phyloP scores from a whole-genome alignment of 345 rosid species.

The Cardamine chenopodiifolia region DNA sequence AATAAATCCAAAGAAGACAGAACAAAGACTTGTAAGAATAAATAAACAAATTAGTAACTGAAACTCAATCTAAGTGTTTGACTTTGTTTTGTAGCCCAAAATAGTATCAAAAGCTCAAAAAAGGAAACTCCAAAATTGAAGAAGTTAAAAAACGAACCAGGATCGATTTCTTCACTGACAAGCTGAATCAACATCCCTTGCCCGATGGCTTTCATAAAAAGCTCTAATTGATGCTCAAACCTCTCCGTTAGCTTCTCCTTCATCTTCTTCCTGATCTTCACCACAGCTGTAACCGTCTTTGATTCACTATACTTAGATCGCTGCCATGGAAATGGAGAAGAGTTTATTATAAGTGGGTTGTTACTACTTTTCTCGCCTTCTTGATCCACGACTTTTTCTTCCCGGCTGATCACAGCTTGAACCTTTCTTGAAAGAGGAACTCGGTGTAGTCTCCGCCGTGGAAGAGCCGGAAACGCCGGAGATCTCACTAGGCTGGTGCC shows the following conservation, averaged over 20 bases:
- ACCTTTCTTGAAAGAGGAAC: slow-evolving; percentile 30
- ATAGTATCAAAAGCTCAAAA: slow-evolving; percentile 3
- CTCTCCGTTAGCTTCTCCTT: slow-evolving; percentile 73
- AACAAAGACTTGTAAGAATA: neutral
- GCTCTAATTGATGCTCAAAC: slow-evolving; percentile 71
- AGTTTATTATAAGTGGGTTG: slow-evolving; percentile 10
- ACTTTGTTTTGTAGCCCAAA: slow-evolving; percentile 25
- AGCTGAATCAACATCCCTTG: slow-evolving; percentile 82
- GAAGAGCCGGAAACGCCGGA: slow-evolving; percentile 26
- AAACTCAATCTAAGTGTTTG: slow-evolving; percentile 14
- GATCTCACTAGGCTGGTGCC: slow-evolving; percentile 44
- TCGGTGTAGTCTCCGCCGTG: slow-evolving; percentile 20
- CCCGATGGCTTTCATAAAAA: slow-evolving; percentile 72
- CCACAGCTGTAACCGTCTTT: slow-evolving; percentile 56
- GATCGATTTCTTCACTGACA: slow-evolving; percentile 78
- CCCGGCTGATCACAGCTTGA: slow-evolving; percentile 65
- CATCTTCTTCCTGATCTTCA: slow-evolving; percentile 77
- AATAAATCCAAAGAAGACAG: neutral
- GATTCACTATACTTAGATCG: slow-evolving; percentile 44
- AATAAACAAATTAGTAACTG: slow-evolving; percentile 4
- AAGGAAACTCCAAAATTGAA: neutral
- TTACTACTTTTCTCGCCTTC: slow-evolving; percentile 33
- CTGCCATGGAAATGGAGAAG: slow-evolving; percentile 34
- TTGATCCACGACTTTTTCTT: slow-evolving; percentile 58
- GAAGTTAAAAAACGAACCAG: slow-evolving; percentile 51